A percentile compares a stretch with the other conserved stretches of the same genome.
Evolutionary conservation across 495 filamentous ascomycete species (phyloP).

Genomic region (Penicillium odoratum): DNA sequence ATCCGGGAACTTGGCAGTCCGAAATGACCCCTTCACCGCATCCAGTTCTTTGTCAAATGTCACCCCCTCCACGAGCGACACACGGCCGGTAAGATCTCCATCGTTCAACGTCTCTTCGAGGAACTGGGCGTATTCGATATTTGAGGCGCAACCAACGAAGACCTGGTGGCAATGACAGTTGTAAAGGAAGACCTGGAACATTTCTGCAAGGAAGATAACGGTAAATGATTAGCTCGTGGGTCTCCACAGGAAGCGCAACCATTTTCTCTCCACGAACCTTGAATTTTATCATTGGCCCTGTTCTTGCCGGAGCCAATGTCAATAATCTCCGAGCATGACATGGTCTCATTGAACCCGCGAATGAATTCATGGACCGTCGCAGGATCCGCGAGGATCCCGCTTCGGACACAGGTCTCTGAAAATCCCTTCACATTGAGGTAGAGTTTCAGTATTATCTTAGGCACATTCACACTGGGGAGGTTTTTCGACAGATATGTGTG

Average conservation of each 20-base stretch:
- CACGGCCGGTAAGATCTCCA: slow-evolving; percentile 50
- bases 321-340: slow-evolving; percentile 69
- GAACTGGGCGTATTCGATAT: slow-evolving; percentile 68
- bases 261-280: slow-evolving; percentile 52
- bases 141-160: slow-evolving; percentile 75
- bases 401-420: slow-evolving; percentile 56
- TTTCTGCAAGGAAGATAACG: slow-evolving; percentile 52
- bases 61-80: slow-evolving; percentile 74
- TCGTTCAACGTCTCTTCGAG: slow-evolving; percentile 62
- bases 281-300: slow-evolving; percentile 70
- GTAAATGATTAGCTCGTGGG: slow-evolving; percentile 10
- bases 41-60: slow-evolving; percentile 68
- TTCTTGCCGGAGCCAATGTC: slow-evolving; percentile 73
- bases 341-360: slow-evolving; percentile 72
- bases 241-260: slow-evolving; percentile 1
- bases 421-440: slow-evolving; percentile 70
- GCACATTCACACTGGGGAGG: slow-evolving; percentile 46
- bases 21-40: slow-evolving; percentile 52
- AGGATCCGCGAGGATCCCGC: slow-evolving; percentile 54
- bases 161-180: slow-evolving; percentile 81
- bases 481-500: slow-evolving; percentile 46
- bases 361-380: slow-evolving; percentile 64
- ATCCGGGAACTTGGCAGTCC: slow-evolving; percentile 58
- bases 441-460: slow-evolving; percentile 66
- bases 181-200: slow-evolving; percentile 62